These are phyloP conservation scores for Porcisia hertigi DNA, from an alignment of 208 protist genomes.

Conservation along the genomic window DNA sequence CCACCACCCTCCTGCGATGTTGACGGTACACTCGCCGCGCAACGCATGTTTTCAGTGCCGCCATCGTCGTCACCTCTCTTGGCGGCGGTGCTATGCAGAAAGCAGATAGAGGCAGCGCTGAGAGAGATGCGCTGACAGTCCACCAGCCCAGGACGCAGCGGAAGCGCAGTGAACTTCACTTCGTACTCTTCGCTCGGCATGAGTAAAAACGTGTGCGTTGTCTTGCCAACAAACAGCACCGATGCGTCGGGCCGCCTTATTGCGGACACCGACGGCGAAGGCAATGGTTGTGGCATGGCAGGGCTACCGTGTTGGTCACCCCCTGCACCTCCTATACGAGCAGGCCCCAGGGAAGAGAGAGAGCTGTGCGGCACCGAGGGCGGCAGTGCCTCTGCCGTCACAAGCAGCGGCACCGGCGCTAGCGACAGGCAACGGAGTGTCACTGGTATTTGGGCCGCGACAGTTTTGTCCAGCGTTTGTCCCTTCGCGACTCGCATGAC, in stretches of 20 bases:
- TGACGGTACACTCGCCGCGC: neutral
- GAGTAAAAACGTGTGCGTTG: conserved; percentile 57
- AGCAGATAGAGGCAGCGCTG: conserved; percentile 41
- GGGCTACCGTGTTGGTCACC: neutral
- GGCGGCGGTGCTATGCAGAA: conserved; percentile 12
- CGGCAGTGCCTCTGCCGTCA: conserved; percentile 44
- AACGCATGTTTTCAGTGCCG: neutral
- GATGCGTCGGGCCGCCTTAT: conserved; percentile 23
- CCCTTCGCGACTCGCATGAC: conserved; percentile 27
- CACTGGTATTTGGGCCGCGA: conserved; percentile 25
- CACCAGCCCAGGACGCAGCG: conserved; percentile 60
- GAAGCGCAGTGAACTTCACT: conserved; percentile 62
- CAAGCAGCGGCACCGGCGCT: conserved; percentile 60
- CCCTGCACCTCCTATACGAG: neutral
- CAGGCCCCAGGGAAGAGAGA: neutral
- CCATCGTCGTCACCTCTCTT: conserved; percentile 1
- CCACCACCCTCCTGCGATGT: neutral
- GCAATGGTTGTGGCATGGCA: neutral
- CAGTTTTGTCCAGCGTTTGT: neutral
- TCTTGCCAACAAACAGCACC: conserved; percentile 70
- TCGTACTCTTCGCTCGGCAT: conserved; percentile 59
- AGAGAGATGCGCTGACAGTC: conserved; percentile 70
- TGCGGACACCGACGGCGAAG: neutral
- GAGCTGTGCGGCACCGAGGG: neutral
- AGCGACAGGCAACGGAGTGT: conserved; percentile 69